phyloP scores from a whole-genome alignment of 768 basidiomycete genomes.

The Termitomyces sp. region DNA sequence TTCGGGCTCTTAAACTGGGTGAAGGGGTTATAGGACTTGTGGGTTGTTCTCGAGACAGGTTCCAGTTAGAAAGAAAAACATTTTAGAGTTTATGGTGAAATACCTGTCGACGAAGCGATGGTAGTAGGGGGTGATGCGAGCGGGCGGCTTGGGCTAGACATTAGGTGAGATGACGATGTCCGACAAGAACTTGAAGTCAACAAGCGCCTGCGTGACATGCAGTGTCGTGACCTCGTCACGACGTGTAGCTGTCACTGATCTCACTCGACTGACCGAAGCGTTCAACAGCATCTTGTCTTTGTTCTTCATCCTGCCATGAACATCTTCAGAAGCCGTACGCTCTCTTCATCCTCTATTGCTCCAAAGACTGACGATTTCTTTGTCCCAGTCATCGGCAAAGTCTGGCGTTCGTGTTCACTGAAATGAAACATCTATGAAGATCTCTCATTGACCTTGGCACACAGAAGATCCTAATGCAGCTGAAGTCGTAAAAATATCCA shows the following conservation, averaged over 20 bases:
- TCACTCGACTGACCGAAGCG: background rate
- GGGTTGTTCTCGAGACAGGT: constrained; percentile 7
- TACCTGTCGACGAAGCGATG: constrained; percentile 12
- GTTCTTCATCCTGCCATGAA: constrained; percentile 52
- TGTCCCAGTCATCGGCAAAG: constrained; percentile 76
- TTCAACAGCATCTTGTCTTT: constrained; percentile 8
- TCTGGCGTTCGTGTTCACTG: constrained; percentile 76
- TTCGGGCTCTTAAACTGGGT: constrained; percentile 10
- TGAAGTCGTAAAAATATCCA: constrained; percentile 92
- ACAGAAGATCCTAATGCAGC: constrained; percentile 91
- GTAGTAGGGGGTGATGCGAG: constrained; percentile 17
- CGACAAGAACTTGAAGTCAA: too few relatives aligned
- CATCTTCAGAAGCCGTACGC: constrained; percentile 79
- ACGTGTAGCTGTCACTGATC: constrained; percentile 25
- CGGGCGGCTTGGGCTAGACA: constrained; percentile 11
- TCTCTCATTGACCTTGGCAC: constrained; percentile 22
- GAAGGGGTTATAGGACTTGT: constrained; percentile 16
- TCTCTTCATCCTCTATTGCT: constrained; percentile 5
- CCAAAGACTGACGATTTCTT: constrained; percentile 16
- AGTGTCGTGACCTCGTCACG: constrained; percentile 36
- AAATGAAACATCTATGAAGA: constrained; percentile 11
- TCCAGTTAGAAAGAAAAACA: background rate
- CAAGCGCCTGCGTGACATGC: constrained; percentile 13
- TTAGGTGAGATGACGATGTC: background rate
- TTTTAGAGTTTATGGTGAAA: background rate